A percentile compares a stretch with the other conserved stretches of the same genome.
Evolutionary conservation across 2,329 filamentous ascomycete genomes (phyloP).

Genomic region (Fusarium sp.): DNA sequence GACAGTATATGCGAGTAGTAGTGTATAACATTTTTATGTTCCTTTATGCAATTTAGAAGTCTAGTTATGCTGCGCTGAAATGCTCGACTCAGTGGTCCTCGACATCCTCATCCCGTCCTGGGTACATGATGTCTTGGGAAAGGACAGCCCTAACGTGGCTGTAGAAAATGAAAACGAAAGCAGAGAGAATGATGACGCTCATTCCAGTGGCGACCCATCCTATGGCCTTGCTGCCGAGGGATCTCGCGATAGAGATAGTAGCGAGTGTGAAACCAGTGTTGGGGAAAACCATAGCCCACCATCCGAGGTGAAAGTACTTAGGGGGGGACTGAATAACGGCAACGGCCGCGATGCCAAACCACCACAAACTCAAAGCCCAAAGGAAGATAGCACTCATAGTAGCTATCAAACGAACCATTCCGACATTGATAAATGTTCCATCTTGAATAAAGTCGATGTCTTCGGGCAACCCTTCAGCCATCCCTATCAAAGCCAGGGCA

Average conservation of each 20-base stretch:
- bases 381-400: constrained; percentile 63
- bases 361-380: constrained; percentile 69
- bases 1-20: not conserved
- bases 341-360: constrained; percentile 55
- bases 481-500: constrained; percentile 72
- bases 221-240: constrained; percentile 53
- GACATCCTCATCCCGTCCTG: constrained; percentile 60
- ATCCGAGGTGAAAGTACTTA: constrained; percentile 65
- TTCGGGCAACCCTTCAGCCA: constrained; percentile 58
- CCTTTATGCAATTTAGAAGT: not conserved
- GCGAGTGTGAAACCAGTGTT: constrained; percentile 66
- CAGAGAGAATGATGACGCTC: constrained; percentile 55
- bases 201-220: constrained; percentile 59
- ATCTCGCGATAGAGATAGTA: constrained; percentile 60
- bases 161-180: constrained; percentile 54
- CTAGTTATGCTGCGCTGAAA: not conserved
- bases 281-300: constrained; percentile 70
- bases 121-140: constrained; percentile 62
- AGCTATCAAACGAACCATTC: constrained; percentile 55
- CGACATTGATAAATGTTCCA: constrained; percentile 48
- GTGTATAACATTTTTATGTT: not conserved
- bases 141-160: constrained; percentile 55
- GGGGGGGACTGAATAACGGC: constrained; percentile 48
- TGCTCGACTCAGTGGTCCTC: constrained; percentile 50
- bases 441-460: constrained; percentile 55